Base-by-base conservation (phyloP, 202 grass and related monocot genomes). In the Saccharum hybrid region DNA sequence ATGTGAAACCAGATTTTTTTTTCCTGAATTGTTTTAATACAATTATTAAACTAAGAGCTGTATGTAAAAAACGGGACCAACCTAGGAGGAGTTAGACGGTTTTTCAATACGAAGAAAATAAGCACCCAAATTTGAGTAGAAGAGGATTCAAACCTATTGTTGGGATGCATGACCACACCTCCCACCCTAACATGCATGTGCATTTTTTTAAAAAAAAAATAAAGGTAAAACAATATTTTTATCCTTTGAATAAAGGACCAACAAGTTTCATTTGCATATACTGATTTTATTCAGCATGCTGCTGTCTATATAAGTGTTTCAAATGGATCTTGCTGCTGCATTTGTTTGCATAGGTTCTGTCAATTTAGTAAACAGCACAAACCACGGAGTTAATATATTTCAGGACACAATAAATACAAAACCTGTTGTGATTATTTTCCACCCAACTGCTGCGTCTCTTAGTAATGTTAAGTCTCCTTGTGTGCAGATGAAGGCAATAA, bases 401-500 rank as follows among this genome's bases (percentile, higher is more conserved):
- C 40, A 70, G 30, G 16, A 48, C n/a, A 71, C 40, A 63, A 3
- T n/a, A 26, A 66, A 51, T 51, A 40, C 9, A 63, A 70, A 70
- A 0, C 62, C 1, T 34, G 18, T 14, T 52, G 6, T 37, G 60
- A 42, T 78, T 72, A 66, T 7, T 65, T 86, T 66, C 43, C 1
- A 12, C 10, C 43, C 60, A 46, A 78, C 16, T 72, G 16, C 6
- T 85, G 18, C 30, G 2, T 66, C 45, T 54, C 1, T 41, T 73
- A 56, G 10, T 51, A 56, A 82, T 21, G 52, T 56, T 9, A 57
- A 80, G 10, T 59, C 10, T 80, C 66, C 56, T 46, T 71, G 28
- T 83, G 26, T 12, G 72, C 76, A 92, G 90, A 68, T 89, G 37
- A 92, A 89, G 54, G 86, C 90, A 83, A 84, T 92, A 40, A 92